These are phyloP conservation scores for Monosporascus sp. DNA, from an alignment of 2,329 filamentous ascomycete species.

Conservation along the genomic window DNA sequence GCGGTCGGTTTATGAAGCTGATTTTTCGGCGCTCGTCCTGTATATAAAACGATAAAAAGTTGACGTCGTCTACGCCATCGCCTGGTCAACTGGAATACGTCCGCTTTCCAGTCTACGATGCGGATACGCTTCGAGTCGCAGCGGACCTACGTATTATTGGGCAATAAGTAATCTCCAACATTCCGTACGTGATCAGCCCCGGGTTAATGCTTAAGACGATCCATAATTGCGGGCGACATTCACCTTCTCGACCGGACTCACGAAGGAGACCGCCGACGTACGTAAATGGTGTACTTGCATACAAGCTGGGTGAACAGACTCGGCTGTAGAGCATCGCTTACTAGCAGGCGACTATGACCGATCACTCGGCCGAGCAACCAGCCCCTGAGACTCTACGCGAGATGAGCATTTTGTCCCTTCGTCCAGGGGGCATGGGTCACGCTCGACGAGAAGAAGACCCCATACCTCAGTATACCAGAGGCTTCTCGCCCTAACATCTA, in stretches of 20 bases:
- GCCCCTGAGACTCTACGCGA: conserved; percentile 15
- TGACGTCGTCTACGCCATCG: not conserved
- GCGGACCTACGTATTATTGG: too few relatives aligned
- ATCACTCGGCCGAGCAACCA: conserved; percentile 18
- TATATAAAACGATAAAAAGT: not conserved
- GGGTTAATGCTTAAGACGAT: not conserved
- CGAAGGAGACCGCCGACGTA: conserved; percentile 22
- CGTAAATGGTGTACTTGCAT: not conserved
- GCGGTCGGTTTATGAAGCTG: conserved; percentile 20
- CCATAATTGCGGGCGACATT: conserved; percentile 10
- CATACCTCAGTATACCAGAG: conserved; percentile 50
- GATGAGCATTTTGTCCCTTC: conserved; percentile 28
- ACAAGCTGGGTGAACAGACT: too few relatives aligned
- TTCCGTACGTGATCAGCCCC: not conserved
- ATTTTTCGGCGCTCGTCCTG: not conserved
- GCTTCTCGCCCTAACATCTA: not conserved
- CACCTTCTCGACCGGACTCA: conserved; percentile 23
- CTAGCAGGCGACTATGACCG: too few relatives aligned
- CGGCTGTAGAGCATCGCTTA: too few relatives aligned
- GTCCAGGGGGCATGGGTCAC: conserved; percentile 53
- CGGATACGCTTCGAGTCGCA: too few relatives aligned
- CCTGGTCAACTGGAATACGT: too few relatives aligned
- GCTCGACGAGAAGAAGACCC: conserved; percentile 55
- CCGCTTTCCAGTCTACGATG: too few relatives aligned
- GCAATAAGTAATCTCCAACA: too few relatives aligned